These are phyloP conservation scores for Phytopythium ostracodes DNA, from an alignment of 352 stramenopile species.

Conservation along the genomic window DNA sequence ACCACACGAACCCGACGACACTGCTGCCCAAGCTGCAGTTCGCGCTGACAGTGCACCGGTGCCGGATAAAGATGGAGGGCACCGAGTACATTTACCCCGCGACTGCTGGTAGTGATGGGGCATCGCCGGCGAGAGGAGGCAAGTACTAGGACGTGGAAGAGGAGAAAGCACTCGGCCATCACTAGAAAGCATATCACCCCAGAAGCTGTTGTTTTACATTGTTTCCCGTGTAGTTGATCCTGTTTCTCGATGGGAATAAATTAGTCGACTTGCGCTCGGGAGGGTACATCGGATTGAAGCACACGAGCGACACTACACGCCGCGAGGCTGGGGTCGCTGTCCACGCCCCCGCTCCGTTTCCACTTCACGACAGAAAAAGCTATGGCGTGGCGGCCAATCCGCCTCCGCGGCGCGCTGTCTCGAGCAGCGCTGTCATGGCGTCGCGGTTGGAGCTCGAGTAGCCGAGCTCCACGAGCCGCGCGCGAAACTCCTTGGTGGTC, in stretches of 20 bases:
- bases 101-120: background rate
- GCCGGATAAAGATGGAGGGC: conserved; percentile 75
- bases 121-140: background rate
- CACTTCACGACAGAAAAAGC: background rate
- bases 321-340: too few relatives aligned
- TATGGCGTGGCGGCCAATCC: background rate
- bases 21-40: conserved; percentile 77
- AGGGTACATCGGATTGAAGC: too few relatives aligned
- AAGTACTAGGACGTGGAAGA: conserved; percentile 1
- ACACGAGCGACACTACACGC: too few relatives aligned
- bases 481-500: conserved; percentile 53
- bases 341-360: background rate
- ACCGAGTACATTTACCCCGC: conserved; percentile 63
- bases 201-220: background rate
- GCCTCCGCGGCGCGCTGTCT: conserved; percentile 33
- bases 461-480: conserved; percentile 51
- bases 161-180: background rate
- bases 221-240: background rate
- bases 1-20: conserved; percentile 42
- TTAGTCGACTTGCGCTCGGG: conserved; percentile 16
- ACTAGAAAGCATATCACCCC: background rate
- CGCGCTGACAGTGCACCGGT: conserved; percentile 73
- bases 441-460: conserved; percentile 55
- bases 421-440: conserved; percentile 50
- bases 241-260: conserved; percentile 17